phyloP scores from a whole-genome alignment of 176 grass and related monocot species.

The Phoenix dactylifera region DNA sequence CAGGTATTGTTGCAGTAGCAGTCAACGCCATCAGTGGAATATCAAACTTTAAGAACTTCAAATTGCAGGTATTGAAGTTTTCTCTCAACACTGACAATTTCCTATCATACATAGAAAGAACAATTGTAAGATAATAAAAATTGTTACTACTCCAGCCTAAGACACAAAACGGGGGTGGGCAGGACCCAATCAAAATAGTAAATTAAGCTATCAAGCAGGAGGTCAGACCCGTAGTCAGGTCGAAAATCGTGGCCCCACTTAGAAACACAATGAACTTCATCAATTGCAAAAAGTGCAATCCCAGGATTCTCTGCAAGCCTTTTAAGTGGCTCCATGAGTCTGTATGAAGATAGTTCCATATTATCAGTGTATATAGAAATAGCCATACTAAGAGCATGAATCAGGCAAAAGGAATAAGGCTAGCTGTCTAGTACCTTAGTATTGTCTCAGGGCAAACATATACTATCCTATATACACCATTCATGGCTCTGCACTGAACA shows the following conservation, averaged over 20 bases:
- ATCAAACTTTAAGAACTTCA: conserved; percentile 62
- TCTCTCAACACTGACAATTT: conserved; percentile 55
- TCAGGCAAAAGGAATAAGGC: background rate
- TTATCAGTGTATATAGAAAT: too few species aligned
- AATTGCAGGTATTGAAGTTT: conserved; percentile 61
- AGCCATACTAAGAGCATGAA: conserved; percentile 3
- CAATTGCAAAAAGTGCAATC: conserved; percentile 87
- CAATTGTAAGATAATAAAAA: background rate
- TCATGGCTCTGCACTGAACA: conserved; percentile 81
- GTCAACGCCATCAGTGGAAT: conserved; percentile 95
- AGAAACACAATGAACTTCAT: conserved; percentile 95
- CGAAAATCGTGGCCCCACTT: conserved; percentile 99
- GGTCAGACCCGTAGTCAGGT: conserved; percentile 78
- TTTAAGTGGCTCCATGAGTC: conserved; percentile 81
- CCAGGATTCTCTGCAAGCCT: conserved; percentile 82
- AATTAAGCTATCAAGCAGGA: conserved; percentile 34
- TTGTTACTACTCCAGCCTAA: background rate
- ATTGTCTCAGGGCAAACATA: conserved; percentile 96
- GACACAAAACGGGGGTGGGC: background rate
- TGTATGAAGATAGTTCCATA: conserved; percentile 26
- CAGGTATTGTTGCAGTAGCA: conserved; percentile 77
- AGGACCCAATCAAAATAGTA: background rate
- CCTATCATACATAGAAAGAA: conserved; percentile 26
- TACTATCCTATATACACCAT: conserved; percentile 84
- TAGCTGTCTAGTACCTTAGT: conserved; percentile 48